A percentile compares a stretch with the other conserved stretches of the same genome.
Conservation (phyloP, 1,284 basidiomycete genomes). For the Cryptococcus sp. region DNA sequence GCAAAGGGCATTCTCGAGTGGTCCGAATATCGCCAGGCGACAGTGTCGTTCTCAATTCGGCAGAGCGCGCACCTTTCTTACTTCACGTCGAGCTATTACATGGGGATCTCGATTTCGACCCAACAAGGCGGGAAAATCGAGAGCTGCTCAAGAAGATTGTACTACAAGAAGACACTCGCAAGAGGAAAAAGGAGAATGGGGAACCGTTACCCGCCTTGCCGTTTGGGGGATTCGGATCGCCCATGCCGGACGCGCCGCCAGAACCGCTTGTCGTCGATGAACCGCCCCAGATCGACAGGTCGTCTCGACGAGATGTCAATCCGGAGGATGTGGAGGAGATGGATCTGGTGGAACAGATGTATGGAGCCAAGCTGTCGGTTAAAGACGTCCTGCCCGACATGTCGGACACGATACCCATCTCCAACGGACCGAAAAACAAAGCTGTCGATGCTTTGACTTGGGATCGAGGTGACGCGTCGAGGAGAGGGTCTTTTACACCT, state of each 20-base stretch:
- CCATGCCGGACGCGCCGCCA: conserved; percentile 19
- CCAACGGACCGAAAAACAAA: conserved; percentile 76
- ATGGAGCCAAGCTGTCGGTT: conserved; percentile 68
- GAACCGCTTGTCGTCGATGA: not conserved
- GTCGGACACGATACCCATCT: conserved; percentile 71
- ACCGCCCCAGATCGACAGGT: not conserved
- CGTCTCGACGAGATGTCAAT: conserved; percentile 8
- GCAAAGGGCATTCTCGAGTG: conserved; percentile 81
- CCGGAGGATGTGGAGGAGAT: conserved; percentile 71
- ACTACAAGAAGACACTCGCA: conserved; percentile 56
- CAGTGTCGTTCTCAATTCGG: conserved; percentile 96
- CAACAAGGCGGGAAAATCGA: conserved; percentile 72
- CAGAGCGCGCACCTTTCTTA: conserved; percentile 90
- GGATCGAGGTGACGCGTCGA: conserved; percentile 43
- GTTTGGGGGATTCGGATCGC: conserved; percentile 21
- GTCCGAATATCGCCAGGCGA: conserved; percentile 97
- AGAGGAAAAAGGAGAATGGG: conserved; percentile 38
- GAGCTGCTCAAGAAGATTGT: conserved; percentile 81
- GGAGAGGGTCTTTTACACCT: conserved; percentile 16
- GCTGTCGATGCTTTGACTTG: conserved; percentile 78
- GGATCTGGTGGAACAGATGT: conserved; percentile 89
- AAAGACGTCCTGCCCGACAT: conserved; percentile 65
- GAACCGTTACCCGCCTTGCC: not conserved
- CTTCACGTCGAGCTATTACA: conserved; percentile 88
- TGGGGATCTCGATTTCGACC: conserved; percentile 91